Percentiles rank a stretch among this genome's conserved stretches.
Evolutionary conservation across 2,329 filamentous ascomycete species (phyloP).

Genomic region (Xylaria sp.): DNA sequence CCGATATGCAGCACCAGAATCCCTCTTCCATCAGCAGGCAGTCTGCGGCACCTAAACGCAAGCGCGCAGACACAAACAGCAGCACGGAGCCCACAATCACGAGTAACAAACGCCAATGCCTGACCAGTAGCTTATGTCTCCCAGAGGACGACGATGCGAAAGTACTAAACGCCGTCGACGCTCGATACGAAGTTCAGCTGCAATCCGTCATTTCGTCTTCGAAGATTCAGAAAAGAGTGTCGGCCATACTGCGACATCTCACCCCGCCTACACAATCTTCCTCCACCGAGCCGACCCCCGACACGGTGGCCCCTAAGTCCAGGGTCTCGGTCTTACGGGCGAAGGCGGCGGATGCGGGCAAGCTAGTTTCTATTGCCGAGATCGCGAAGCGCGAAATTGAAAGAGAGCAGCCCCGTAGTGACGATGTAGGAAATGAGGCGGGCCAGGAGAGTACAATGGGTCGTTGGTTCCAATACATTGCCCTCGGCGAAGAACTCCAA

Average conservation of each 20-base stretch:
- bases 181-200: conserved; percentile 62
- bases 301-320: conserved; percentile 45
- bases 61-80: conserved; percentile 42
- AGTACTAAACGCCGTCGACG: conserved; percentile 56
- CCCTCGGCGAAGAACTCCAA: conserved; percentile 60
- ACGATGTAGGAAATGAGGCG: background rate
- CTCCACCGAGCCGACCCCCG: conserved; percentile 5
- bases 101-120: conserved; percentile 44
- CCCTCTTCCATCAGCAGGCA: conserved; percentile 9
- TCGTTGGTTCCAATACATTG: conserved; percentile 67
- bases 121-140: conserved; percentile 43
- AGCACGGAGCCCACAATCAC: conserved; percentile 12
- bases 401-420: conserved; percentile 46
- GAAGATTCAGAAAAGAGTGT: conserved; percentile 67
- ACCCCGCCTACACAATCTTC: conserved; percentile 33
- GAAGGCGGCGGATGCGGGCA: conserved; percentile 64
- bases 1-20: conserved; percentile 21
- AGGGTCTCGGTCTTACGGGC: conserved; percentile 60
- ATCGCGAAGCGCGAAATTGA: conserved; percentile 69
- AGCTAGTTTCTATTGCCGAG: conserved; percentile 75
- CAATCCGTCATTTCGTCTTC: conserved; percentile 70
- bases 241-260: conserved; percentile 57
- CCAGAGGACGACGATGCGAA: conserved; percentile 54
- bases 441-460: conserved; percentile 14
- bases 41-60: conserved; percentile 42